Evolutionary conservation across 1,284 basidiomycete genomes (phyloP).

Genomic region (Puccinia coronata): DNA sequence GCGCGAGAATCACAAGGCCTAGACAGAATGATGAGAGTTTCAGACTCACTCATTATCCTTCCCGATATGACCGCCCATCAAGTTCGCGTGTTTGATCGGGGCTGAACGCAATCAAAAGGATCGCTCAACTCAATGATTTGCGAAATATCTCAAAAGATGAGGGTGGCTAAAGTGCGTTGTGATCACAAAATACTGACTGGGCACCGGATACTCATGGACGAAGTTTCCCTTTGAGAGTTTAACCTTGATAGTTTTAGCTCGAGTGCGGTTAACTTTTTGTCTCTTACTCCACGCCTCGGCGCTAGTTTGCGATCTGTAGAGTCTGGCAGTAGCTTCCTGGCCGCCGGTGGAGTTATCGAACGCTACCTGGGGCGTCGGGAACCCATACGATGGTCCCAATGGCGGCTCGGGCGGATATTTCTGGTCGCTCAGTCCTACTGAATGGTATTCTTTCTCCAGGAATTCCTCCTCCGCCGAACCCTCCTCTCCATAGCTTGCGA

Average conservation of each 20-base stretch:
- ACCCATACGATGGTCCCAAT: constrained; percentile 2
- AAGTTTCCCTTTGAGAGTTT: constrained; percentile 48
- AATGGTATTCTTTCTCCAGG: constrained; percentile 8
- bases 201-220: constrained; percentile 48
- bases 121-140: background rate
- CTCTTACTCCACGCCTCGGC: constrained; percentile 48
- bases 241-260: constrained; percentile 49
- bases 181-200: constrained; percentile 30
- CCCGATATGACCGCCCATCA: constrained; percentile 38
- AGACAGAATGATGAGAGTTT: background rate
- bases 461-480: constrained; percentile 4
- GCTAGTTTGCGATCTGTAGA: constrained; percentile 46
- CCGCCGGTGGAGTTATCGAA: background rate
- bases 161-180: constrained; percentile 34
- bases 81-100: constrained; percentile 42
- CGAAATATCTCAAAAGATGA: background rate
- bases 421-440: constrained; percentile 1
- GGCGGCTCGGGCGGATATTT: constrained; percentile 3
- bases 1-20: too few species aligned
- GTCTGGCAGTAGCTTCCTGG: constrained; percentile 10
- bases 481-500: background rate
- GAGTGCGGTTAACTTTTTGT: constrained; percentile 44
- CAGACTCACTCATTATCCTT: constrained; percentile 31
- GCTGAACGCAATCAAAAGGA: constrained; percentile 29
- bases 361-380: background rate